Conservation (phyloP, 164 flowering plant genomes). For the Vitis vinifera region DNA sequence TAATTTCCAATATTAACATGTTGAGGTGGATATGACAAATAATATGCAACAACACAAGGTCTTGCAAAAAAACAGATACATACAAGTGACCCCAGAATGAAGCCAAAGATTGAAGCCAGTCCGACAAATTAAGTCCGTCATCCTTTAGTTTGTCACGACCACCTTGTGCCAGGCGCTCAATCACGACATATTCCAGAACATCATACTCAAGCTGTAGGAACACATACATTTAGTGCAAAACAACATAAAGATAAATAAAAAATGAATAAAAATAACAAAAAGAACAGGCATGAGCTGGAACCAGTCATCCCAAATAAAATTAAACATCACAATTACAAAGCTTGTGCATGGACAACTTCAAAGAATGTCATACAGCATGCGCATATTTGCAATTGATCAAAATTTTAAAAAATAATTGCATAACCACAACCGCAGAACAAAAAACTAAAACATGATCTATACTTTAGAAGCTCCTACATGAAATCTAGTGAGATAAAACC, state of each 20-base stretch:
- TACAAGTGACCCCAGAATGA: slow-evolving; percentile 99
- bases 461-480: neutral
- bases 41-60: slow-evolving; percentile 8
- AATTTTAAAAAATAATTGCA: neutral
- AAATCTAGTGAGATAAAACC: neutral
- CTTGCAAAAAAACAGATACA: slow-evolving; percentile 30
- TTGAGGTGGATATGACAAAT: neutral
- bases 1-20: neutral
- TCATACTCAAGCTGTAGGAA: slow-evolving; percentile 90
- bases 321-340: neutral
- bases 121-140: slow-evolving; percentile 96
- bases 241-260: neutral
- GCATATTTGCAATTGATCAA: neutral
- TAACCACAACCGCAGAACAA: neutral
- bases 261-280: neutral
- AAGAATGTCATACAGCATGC: neutral
- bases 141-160: slow-evolving; percentile 97
- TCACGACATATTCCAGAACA: slow-evolving; percentile 94
- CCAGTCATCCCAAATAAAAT: neutral
- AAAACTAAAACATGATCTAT: neutral
- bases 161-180: slow-evolving; percentile 92
- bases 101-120: slow-evolving; percentile 99
- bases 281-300: neutral
- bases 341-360: neutral
- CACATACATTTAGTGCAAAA: neutral